Base-by-base conservation (phyloP, 1,139 yeast species). In the Petasospora fabianii region DNA sequence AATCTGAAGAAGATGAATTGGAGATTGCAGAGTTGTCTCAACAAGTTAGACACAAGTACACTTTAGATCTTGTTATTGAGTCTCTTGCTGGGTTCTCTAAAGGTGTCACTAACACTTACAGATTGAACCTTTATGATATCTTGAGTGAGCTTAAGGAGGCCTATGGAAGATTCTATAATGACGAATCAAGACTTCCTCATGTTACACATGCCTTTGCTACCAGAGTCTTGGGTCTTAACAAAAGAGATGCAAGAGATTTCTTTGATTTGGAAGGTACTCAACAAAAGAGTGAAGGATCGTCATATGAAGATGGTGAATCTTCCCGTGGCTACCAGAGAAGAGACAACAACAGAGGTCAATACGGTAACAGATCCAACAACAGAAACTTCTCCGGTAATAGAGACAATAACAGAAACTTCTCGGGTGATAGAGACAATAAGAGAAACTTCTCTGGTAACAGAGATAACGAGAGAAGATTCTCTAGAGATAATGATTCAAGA, bases 51-150 rank as follows among this genome's bases (percentile, higher is more conserved):
- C 56, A 56, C 24, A 49, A 53, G 29, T 51, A 46, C 34, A 50
- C 56, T 12, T 39, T 54, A 18, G 58, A 57, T 16, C 51, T 52
- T 17, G 56, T 59, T 15, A 45, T 62, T 26, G 54, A 56, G 33
- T 58, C 69, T n/a, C 51, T 61, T 38, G 52, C 69, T 32, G 65
- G 66, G 27, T 66, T 65, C 47, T 59, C 64, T 34, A 56, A 55
- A 28, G 66, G 64, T 46, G 56, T 64, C 14, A 41, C 55, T 15
- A 46, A 56, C 18, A 43, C 51, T 6, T 66, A 65, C 49, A 57
- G 61, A 38, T 47, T 69, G 29, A 45, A 50, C 43, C 32, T 46
- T 33, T 42, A 39, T 24, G 55, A 45, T 21, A 37, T 50, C 24
- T 32, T 52, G 26, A 45, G 42, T 14, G 54, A 47, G 35, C 19